Base-by-base conservation (phyloP, 306 rosid species). In the Gynostemma pentaphyllum region DNA sequence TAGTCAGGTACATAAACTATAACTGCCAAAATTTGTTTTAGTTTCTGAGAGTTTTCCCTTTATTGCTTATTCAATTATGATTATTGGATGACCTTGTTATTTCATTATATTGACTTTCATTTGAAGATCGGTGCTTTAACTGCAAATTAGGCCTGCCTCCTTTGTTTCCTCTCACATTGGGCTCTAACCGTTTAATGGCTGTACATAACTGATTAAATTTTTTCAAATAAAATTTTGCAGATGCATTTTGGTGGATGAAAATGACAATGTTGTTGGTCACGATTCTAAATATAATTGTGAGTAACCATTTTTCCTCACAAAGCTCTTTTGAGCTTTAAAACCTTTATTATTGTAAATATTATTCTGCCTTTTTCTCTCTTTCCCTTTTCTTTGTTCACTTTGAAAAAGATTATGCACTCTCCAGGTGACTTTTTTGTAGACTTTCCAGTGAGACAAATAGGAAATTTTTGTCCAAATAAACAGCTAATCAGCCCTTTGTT, bases 231-330 rank as follows among this genome's bases (percentile, higher is more conserved):
- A 61, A 61, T 56, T 76, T 56, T 71, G 48, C 88, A 92, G 99
- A 72, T 92, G 99, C 75, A 92, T 92, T 78, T 79, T 92, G 32
- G 99, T 92, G 78, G 96, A 92, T 71, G 95, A 86, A 91, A 88
- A 77, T 32, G 99, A 92, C 69, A 67, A 50, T 3, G 89, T 86
- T 39, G 83, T 92, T 75, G 99, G 99, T 76, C 99, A 92, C 24
- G 99, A 92, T 21, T 80, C 87, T 69, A 92, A 92, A 75, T 92
- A 92, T 65, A 92, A 88, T 29, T 92, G 99, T 92, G 81, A 88
- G 96, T 78, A 68, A 5, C 26, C 10, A 60, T 44, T 64, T 42
- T 27, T 66, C 23, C 44, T 51, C 52, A 2, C 15, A 32, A 56
- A 56, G 24, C 42, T 56, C 1, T 16, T 56, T n/a, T 16, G 62